A percentile compares a stretch with the other conserved stretches of the same genome.
Conservation (phyloP, 2,329 filamentous ascomycete species). For the Aspergillus ochraceoroseus region DNA sequence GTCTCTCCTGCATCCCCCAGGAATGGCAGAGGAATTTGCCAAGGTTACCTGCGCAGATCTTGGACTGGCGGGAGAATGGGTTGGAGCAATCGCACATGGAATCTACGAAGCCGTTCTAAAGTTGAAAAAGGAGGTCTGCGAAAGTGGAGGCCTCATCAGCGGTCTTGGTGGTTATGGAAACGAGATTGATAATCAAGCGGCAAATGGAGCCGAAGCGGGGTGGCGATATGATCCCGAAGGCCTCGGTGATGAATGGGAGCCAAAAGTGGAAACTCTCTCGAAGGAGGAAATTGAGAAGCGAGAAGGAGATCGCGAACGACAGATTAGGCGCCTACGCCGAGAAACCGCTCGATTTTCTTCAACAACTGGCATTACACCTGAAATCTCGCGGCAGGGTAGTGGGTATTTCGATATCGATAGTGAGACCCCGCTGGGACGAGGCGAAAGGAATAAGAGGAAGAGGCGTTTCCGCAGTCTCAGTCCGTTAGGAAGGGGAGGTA, state of each 20-base stretch:
- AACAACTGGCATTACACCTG: constrained; percentile 72
- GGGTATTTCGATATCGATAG: constrained; percentile 57
- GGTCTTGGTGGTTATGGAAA: constrained; percentile 62
- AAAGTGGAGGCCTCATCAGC: constrained; percentile 79
- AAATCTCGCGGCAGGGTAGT: constrained; percentile 57
- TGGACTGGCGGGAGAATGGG: constrained; percentile 85
- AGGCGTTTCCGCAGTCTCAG: constrained; percentile 83
- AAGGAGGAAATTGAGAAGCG: constrained; percentile 98
- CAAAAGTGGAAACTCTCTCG: constrained; percentile 72
- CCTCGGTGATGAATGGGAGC: constrained; percentile 77
- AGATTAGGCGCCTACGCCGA: constrained; percentile 76
- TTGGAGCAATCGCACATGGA: constrained; percentile 87
- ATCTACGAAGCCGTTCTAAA: constrained; percentile 93
- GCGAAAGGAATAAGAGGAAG: constrained; percentile 94
- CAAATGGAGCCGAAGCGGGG: constrained; percentile 74
- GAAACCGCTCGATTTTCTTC: constrained; percentile 92
- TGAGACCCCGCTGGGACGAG: constrained; percentile 82
- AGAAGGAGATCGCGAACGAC: constrained; percentile 87
- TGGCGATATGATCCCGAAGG: constrained; percentile 95
- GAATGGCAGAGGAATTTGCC: constrained; percentile 87
- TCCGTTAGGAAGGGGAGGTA: constrained; percentile 64
- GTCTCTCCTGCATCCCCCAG: constrained; percentile 87
- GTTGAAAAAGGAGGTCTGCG: constrained; percentile 93
- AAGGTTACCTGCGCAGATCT: constrained; percentile 89
- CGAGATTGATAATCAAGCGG: constrained; percentile 85